Conservation (phyloP, 371 early-diverging fungal genomes). For the Nematocida ironsii region DNA sequence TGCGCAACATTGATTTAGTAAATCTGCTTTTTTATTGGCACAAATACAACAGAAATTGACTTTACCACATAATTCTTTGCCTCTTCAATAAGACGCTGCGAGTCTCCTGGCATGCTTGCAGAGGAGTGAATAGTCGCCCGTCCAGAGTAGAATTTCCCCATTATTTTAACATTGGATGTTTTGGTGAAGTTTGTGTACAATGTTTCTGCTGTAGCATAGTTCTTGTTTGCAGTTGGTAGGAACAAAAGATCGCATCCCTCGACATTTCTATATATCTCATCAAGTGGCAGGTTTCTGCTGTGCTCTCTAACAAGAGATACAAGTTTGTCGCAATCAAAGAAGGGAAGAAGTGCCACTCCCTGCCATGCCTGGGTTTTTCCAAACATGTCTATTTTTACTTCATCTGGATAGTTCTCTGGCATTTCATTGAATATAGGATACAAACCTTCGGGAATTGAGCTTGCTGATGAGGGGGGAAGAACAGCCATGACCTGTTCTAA, state of each 20-base stretch:
- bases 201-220: conserved; percentile 28
- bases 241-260: conserved; percentile 45
- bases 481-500: conserved; percentile 97
- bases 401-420: conserved; percentile 83
- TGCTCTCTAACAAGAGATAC: conserved; percentile 33
- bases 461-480: conserved; percentile 76
- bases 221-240: conserved; percentile 36
- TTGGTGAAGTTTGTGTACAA: conserved; percentile 57
- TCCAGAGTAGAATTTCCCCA: conserved; percentile 24
- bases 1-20: not conserved
- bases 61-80: conserved; percentile 13
- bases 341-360: conserved; percentile 71
- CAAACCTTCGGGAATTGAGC: conserved; percentile 72
- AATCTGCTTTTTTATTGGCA: not conserved
- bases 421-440: conserved; percentile 79
- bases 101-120: conserved; percentile 19
- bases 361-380: conserved; percentile 96
- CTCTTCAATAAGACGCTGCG: conserved; percentile 20
- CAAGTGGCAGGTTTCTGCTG: conserved; percentile 28
- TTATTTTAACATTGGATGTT: not conserved
- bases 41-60: conserved; percentile 44
- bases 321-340: conserved; percentile 60
- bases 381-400: conserved; percentile 86
- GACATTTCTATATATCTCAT: conserved; percentile 62
- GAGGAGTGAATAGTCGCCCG: conserved; percentile 7